Base-by-base conservation (phyloP, 495 filamentous ascomycete species). In the Xylaria longipes region DNA sequence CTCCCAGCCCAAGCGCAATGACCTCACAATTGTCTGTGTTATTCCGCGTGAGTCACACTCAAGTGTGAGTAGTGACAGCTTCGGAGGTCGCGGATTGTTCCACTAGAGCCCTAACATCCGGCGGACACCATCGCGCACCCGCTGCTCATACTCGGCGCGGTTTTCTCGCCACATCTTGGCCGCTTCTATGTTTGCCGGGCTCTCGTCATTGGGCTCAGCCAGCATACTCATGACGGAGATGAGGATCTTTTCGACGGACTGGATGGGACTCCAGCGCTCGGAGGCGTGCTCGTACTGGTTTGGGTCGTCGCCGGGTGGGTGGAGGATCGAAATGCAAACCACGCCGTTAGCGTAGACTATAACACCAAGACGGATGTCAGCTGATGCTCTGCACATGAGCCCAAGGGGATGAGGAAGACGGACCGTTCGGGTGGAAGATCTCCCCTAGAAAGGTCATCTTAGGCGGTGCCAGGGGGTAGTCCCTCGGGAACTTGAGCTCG, bases 151-250 rank as follows among this genome's bases (percentile, higher is more conserved):
- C 78, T 94, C 93, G 33, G 76, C 77, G 75, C 94, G 88, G 74
- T 90, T 82, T 74, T 98, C 97, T 68, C 96, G 88, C 96, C 96
- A 99, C 94, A 98, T 97, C 87, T 97, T 94, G 65, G 97, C 96
- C 31, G 96, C 96, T 86, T 99, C 97, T 69, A 98, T 90, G 82
- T 99, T 99, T 68, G 96, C 96, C 1, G 96, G 97, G 77, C 92
- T 95, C 88, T 99, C 96, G 78, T 98, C 97, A 80, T 99, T 99
- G 73, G 96, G 96, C 84, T 98, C 96, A 2, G 95, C 94, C 68
- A 99, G 86, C 96, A 99, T 98, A 78, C 94, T 97, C 94, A 99
- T 99, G 57, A 99, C 96, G 1, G 89, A 92, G 66, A 98, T 94
- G 72, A 99, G 83, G 68, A 99, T 99, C 89, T 98, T 98, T 87